Conservation (phyloP, 2,329 filamentous ascomycete genomes). For the Aureobasidium pullulans region DNA sequence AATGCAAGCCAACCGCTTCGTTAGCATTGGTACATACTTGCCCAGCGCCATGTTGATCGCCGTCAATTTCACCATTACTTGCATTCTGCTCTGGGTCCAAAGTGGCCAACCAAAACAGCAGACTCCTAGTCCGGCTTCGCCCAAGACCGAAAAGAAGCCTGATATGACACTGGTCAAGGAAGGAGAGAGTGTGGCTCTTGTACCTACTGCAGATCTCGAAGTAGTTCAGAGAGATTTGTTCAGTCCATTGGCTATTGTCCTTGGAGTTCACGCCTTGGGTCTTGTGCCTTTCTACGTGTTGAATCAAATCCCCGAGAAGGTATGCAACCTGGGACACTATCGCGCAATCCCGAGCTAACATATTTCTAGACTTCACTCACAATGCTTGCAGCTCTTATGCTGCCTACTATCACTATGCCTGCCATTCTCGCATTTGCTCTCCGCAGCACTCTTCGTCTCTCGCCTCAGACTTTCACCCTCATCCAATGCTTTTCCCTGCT, state of each 20-base stretch:
- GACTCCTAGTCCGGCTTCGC: slow-evolving; percentile 29
- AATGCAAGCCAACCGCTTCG: slow-evolving; percentile 85
- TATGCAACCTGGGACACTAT: slow-evolving; percentile 37
- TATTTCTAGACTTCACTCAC: slow-evolving; percentile 1
- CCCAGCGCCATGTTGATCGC: slow-evolving; percentile 97
- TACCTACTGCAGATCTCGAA: slow-evolving; percentile 32
- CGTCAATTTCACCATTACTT: slow-evolving; percentile 90
- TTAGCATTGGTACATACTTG: slow-evolving; percentile 95
- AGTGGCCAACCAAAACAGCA: slow-evolving; percentile 50
- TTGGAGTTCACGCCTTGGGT: slow-evolving; percentile 66
- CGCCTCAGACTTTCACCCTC: slow-evolving; percentile 64
- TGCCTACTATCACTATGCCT: slow-evolving; percentile 22
- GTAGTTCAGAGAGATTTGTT: slow-evolving; percentile 59
- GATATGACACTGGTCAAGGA: slow-evolving; percentile 31
- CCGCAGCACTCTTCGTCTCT: slow-evolving; percentile 40
- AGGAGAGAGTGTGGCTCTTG: slow-evolving; percentile 29
- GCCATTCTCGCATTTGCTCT: slow-evolving; percentile 25
- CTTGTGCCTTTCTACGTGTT: slow-evolving; percentile 80
- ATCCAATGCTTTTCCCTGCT: slow-evolving; percentile 91
- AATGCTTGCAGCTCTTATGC: slow-evolving; percentile 9
- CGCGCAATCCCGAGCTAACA: neutral
- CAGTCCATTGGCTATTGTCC: slow-evolving; percentile 65
- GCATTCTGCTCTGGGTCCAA: slow-evolving; percentile 87
- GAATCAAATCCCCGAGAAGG: slow-evolving; percentile 61
- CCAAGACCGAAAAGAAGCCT: slow-evolving; percentile 24